Conservation (phyloP, 2,329 filamentous ascomycete species). For the Thyridium curvatum region DNA sequence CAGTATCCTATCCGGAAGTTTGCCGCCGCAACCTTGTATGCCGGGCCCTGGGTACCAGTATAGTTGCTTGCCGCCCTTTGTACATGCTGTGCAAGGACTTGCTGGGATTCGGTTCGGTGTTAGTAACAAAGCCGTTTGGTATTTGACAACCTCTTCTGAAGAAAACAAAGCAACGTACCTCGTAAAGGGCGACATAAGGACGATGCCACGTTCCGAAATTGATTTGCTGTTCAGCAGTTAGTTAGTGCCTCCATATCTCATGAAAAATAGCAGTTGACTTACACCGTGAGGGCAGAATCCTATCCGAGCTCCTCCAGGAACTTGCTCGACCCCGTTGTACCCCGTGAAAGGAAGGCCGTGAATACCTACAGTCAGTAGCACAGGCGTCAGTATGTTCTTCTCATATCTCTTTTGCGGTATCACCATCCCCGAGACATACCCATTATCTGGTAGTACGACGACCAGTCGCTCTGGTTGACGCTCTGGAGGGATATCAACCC, state of each 20-base stretch:
- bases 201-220: conserved; percentile 50
- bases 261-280: conserved; percentile 12
- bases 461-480: conserved; percentile 28
- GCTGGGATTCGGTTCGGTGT: conserved; percentile 23
- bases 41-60: conserved; percentile 19
- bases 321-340: conserved; percentile 27
- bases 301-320: conserved; percentile 21
- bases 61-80: conserved; percentile 39
- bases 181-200: conserved; percentile 46
- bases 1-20: conserved; percentile 43
- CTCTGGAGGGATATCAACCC: conserved; percentile 37
- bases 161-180: conserved; percentile 30
- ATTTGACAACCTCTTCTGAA: no score
- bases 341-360: conserved; percentile 23
- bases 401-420: not conserved
- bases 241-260: not conserved
- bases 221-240: conserved; percentile 29
- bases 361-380: conserved; percentile 15
- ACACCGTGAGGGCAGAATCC: conserved; percentile 44
- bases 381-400: no score
- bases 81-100: conserved; percentile 41
- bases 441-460: conserved; percentile 44
- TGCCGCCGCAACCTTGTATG: conserved; percentile 38
- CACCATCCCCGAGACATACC: conserved; percentile 23
- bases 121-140: not conserved